Base-by-base conservation (phyloP, 495 filamentous ascomycete genomes). In the Melanomma pulvis-pyrius region DNA sequence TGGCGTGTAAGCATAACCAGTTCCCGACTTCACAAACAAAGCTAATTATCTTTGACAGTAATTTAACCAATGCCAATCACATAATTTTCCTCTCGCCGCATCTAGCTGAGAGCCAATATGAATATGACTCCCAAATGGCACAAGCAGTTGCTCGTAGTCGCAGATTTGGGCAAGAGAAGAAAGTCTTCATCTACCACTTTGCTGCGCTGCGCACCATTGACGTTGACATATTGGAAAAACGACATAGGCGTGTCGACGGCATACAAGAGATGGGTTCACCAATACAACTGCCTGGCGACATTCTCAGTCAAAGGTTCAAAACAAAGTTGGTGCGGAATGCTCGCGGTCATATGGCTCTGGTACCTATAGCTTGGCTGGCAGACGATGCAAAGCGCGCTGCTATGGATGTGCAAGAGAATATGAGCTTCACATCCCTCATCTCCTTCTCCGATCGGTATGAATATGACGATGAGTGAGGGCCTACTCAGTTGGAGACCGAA, bases 11-110 rank as follows among this genome's bases (percentile, higher is more conserved):
- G 84, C 82, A 47, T 53, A 30, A 39, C 26, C 5, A 6, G 28
- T 24, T 30, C 60, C 52, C 21, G 11, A n/a, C 44, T 57, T 19
- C 39, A 2, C 0, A 34, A 30, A 49, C 22, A 59, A 48, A 54
- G 21, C 50, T 58, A 34, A 58, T 29, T 19, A 48, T 59, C 5
- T 19, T 49, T 25, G 3, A 24, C 67, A 89, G 87, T 21, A 96
- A 96, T 70, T 77, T 94, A 1, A 86, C 87, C 51, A 82, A 83
- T 41, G 90, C 90, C 0, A 92, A 90, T 60, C 91, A 94, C 65
- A 79, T 93, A 32, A 82, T 96, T 53, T 93, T 96, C 73, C 75
- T 88, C 12, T 83, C 82, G 0, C 90, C 91, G 1, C 73, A 86
- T 1, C 77, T 87, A 1, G 75, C 82, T 0, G 67, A 78, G 5